These are phyloP conservation scores for Phalaenopsis hybrid DNA, from an alignment of 116 monocot species.

Conservation along the genomic window DNA sequence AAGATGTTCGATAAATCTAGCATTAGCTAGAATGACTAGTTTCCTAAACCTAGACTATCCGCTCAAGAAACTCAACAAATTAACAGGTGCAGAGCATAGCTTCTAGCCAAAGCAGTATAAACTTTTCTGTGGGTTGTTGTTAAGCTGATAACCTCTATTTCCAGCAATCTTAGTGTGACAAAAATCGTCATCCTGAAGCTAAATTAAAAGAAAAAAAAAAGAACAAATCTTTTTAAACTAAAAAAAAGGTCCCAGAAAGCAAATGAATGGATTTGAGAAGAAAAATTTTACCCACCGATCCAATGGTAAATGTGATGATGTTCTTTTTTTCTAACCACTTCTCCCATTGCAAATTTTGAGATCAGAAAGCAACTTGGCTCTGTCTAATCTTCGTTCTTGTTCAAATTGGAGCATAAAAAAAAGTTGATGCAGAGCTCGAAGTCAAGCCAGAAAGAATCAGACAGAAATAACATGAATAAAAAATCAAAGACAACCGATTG, in stretches of 20 bases:
- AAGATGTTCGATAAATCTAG: neutral
- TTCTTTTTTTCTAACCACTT: slow-evolving; percentile 65
- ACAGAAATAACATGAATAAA: too few relatives aligned
- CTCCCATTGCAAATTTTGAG: slow-evolving; percentile 27
- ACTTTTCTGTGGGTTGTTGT: slow-evolving; percentile 86
- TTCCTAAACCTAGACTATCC: neutral
- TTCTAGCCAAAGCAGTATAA: slow-evolving; percentile 64
- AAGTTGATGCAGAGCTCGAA: too few relatives aligned
- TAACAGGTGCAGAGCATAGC: slow-evolving; percentile 75
- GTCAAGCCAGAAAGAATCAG: too few relatives aligned
- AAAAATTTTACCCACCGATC: slow-evolving; percentile 35
- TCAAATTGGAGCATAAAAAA: too few relatives aligned
- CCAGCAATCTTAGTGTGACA: slow-evolving; percentile 55
- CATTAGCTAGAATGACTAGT: neutral
- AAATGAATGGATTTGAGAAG: neutral
- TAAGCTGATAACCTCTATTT: slow-evolving; percentile 79
- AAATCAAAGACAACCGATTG: too few relatives aligned
- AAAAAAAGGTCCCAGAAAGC: neutral
- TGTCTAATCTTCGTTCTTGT: too few relatives aligned
- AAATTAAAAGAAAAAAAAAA: slow-evolving; percentile 1
- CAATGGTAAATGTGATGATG: slow-evolving; percentile 92
- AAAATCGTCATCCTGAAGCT: slow-evolving; percentile 56
- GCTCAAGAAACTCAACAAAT: slow-evolving; percentile 7
- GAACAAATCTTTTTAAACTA: neutral
- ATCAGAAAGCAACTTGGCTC: too few relatives aligned